These are phyloP conservation scores for Cyberlindnera sargentensis DNA, from an alignment of 805 yeast genomes.

Conservation along the genomic window DNA sequence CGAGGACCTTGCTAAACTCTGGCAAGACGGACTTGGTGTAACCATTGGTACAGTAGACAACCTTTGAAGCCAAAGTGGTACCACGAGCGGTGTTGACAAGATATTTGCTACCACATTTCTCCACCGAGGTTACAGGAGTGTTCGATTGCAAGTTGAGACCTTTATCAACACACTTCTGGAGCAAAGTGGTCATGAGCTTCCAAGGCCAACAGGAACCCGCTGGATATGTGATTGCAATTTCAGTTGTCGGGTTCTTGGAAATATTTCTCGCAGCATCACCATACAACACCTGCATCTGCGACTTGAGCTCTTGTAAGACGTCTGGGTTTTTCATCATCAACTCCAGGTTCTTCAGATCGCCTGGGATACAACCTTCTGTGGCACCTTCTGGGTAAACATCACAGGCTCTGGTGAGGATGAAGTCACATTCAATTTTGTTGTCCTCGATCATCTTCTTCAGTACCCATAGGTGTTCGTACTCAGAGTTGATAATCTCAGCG, in stretches of 20 bases:
- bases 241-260: conserved; percentile 78
- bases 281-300: conserved; percentile 25
- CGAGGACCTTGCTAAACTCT: conserved; percentile 24
- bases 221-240: conserved; percentile 50
- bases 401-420: conserved; percentile 27
- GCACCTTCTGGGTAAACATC: conserved; percentile 26
- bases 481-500: conserved; percentile 32
- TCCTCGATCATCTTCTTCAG: conserved; percentile 28
- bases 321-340: conserved; percentile 23
- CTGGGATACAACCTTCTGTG: conserved; percentile 13
- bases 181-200: conserved; percentile 29
- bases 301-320: conserved; percentile 23
- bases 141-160: conserved; percentile 38
- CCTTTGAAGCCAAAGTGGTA: conserved; percentile 24
- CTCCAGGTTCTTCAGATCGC: conserved; percentile 12
- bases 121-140: conserved; percentile 30
- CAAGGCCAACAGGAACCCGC: conserved; percentile 42
- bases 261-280: conserved; percentile 39
- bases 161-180: conserved; percentile 25
- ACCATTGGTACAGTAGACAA: conserved; percentile 27
- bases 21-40: conserved; percentile 30
- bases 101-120: conserved; percentile 24
- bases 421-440: conserved; percentile 32
- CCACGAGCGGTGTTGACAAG: conserved; percentile 29
- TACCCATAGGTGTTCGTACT: conserved; percentile 27